Conservation (phyloP, 2,329 filamentous ascomycete species). For the Tolypocladium cylindrosporum region DNA sequence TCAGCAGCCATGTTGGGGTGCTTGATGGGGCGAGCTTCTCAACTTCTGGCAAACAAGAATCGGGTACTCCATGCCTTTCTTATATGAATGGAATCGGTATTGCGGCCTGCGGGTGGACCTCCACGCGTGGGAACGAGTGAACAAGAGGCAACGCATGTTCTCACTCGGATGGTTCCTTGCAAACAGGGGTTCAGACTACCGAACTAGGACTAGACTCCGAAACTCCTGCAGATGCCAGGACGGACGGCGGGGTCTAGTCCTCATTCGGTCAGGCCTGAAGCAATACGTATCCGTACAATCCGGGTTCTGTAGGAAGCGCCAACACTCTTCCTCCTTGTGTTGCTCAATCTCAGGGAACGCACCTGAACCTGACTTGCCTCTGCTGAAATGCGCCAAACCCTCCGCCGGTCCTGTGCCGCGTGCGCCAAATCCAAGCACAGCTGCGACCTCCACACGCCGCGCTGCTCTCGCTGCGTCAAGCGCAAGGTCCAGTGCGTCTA, state of each 20-base stretch:
- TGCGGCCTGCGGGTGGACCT: not conserved
- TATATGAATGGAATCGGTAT: not conserved
- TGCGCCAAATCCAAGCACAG: conserved; percentile 46
- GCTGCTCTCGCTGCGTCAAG: conserved; percentile 44
- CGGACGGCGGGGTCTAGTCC: conserved; percentile 19
- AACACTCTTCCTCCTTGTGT: not conserved
- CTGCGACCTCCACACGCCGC: conserved; percentile 43
- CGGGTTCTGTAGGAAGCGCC: not conserved
- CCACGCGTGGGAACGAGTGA: not conserved
- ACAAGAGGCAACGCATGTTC: not conserved
- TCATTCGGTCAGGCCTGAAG: conserved; percentile 7
- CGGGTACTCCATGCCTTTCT: not conserved
- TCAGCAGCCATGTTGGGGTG: not conserved
- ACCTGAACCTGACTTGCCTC: not conserved
- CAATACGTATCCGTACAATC: not conserved
- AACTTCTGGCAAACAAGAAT: not conserved
- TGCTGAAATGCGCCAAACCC: conserved; percentile 39
- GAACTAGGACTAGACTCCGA: conserved; percentile 23
- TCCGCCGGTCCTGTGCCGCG: conserved; percentile 45
- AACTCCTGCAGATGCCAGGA: not conserved
- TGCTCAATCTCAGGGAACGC: not conserved
- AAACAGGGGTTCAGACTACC: conserved; percentile 1
- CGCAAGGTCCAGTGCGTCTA: conserved; percentile 37
- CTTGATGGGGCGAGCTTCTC: not conserved
- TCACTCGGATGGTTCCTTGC: not conserved